Percentiles rank a stretch among this genome's conserved stretches.
Evolutionary conservation across 805 yeast species (phyloP).

Genomic region (Lipomyces sp.): DNA sequence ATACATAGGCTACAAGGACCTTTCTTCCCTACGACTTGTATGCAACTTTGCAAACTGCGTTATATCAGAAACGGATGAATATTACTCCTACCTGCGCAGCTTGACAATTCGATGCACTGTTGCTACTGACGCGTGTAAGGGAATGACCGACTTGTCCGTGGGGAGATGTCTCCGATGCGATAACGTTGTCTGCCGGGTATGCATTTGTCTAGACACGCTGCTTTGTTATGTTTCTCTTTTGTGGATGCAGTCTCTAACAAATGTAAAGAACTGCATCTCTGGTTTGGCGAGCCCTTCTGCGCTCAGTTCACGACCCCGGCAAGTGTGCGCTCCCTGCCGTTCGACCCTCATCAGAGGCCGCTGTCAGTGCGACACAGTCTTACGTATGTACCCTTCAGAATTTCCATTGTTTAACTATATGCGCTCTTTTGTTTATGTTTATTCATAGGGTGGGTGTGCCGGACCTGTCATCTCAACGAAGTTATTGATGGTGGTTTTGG

Average conservation of each 20-base stretch:
- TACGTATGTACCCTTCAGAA: constrained; percentile 5
- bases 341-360: constrained; percentile 11
- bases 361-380: constrained; percentile 13
- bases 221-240: too few relatives aligned
- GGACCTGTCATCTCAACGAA: constrained; percentile 17
- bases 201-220: background rate
- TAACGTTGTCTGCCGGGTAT: constrained; percentile 4
- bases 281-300: constrained; percentile 4
- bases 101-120: constrained; percentile 20
- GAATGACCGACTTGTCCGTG: background rate
- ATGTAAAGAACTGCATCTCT: constrained; percentile 15
- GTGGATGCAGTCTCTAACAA: background rate
- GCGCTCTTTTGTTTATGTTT: background rate
- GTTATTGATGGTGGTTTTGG: constrained; percentile 2
- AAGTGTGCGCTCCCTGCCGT: constrained; percentile 13
- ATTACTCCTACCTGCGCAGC: constrained; percentile 4
- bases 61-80: constrained; percentile 8
- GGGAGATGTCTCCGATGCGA: constrained; percentile 12
- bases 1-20: constrained; percentile 4
- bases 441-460: constrained; percentile 23
- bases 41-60: constrained; percentile 12
- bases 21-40: constrained; percentile 9
- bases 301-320: constrained; percentile 9
- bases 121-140: constrained; percentile 16
- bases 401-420: background rate